Evolutionary conservation across 225 moss, liverwort and hornwort genomes (phyloP).

Genomic region (Anthoceros angustus): DNA sequence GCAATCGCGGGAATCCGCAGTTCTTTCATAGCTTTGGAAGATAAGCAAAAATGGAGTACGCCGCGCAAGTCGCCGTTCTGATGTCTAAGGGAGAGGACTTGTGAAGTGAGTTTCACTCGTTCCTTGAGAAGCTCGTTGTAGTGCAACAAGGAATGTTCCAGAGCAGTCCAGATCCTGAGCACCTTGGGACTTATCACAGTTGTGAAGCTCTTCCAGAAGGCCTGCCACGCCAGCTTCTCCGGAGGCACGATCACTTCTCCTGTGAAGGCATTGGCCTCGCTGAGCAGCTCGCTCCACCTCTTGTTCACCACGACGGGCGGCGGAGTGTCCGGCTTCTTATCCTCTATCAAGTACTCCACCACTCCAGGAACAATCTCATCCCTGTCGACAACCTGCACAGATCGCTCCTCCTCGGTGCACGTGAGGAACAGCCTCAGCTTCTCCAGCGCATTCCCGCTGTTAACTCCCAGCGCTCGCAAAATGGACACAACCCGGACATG

Average conservation of each 20-base stretch:
- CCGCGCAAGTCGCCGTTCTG: background rate
- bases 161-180: conserved; percentile 40
- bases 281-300: conserved; percentile 8
- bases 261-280: conserved; percentile 5
- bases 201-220: conserved; percentile 77
- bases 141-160: conserved; percentile 42
- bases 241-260: conserved; percentile 11
- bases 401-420: conserved; percentile 17
- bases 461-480: conserved; percentile 49
- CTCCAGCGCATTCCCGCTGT: conserved; percentile 41
- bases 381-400: conserved; percentile 10
- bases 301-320: conserved; percentile 9
- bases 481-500: conserved; percentile 43
- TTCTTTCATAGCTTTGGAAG: background rate
- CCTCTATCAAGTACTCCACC: background rate
- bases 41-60: background rate
- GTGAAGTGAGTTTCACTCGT: conserved; percentile 17
- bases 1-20: conserved; percentile 3
- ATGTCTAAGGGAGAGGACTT: background rate
- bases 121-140: conserved; percentile 73
- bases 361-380: conserved; percentile 20
- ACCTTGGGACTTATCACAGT: conserved; percentile 47
- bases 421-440: conserved; percentile 36
- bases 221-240: conserved; percentile 50
- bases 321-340: background rate